phyloP scores from a whole-genome alignment of 164 flowering plant species.

The Euptelea pleiosperma region DNA sequence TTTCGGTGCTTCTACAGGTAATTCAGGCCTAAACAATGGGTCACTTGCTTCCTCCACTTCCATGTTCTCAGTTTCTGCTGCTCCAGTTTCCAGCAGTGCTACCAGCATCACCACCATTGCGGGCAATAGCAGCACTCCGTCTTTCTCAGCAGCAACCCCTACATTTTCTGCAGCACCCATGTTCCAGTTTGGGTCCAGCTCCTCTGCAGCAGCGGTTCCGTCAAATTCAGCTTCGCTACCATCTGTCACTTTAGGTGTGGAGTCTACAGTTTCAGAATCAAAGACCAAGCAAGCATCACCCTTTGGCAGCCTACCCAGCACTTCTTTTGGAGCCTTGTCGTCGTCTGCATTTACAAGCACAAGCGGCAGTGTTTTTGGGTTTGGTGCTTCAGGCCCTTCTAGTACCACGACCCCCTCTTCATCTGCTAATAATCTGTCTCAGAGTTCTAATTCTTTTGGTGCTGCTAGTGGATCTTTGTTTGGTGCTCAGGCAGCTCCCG shows the following conservation, averaged over 20 bases:
- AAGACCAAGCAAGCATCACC: conserved; percentile 27
- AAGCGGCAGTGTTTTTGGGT: conserved; percentile 38
- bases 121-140: conserved; percentile 16
- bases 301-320: conserved; percentile 24
- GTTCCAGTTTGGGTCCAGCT: conserved; percentile 36
- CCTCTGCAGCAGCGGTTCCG: conserved; percentile 18
- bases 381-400: conserved; percentile 31
- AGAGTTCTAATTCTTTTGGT: conserved; percentile 26
- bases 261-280: conserved; percentile 22
- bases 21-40: conserved; percentile 36
- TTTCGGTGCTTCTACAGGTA: conserved; percentile 27
- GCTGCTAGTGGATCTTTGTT: conserved; percentile 27
- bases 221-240: conserved; percentile 26
- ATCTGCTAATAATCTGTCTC: conserved; percentile 29
- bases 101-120: conserved; percentile 9
- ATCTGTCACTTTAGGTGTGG: conserved; percentile 22
- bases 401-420: conserved; percentile 18
- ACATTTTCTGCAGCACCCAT: conserved; percentile 23
- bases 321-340: conserved; percentile 28
- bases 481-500: conserved; percentile 28
- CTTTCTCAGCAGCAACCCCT: conserved; percentile 30
- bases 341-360: conserved; percentile 23
- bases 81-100: conserved; percentile 14
- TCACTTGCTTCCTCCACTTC: conserved; percentile 30
- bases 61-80: conserved; percentile 14